Evolutionary conservation across 129 eudicot species (phyloP).

Genomic region (Pittosporum tobira): DNA sequence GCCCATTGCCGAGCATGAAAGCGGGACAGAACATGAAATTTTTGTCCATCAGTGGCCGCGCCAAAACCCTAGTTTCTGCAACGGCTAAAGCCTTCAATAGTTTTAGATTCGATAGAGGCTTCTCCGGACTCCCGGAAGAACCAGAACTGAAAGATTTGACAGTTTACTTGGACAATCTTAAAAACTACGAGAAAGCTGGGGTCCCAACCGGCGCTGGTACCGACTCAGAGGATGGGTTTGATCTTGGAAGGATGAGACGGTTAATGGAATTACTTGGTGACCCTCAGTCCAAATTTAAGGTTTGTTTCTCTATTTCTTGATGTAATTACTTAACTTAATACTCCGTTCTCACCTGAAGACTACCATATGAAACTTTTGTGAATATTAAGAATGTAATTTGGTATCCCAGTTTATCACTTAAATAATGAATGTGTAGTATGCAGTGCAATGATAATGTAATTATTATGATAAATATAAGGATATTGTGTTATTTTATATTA

Average conservation of each 20-base stretch:
- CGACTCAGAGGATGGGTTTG: slow-evolving; percentile 81
- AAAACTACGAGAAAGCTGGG: slow-evolving; percentile 78
- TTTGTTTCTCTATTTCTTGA: slow-evolving; percentile 1
- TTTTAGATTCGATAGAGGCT: slow-evolving; percentile 21
- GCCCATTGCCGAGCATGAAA: too few species aligned
- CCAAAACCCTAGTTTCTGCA: slow-evolving; percentile 2
- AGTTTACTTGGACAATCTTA: slow-evolving; percentile 58
- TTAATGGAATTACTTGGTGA: slow-evolving; percentile 67
- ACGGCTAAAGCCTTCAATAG: slow-evolving; percentile 1
- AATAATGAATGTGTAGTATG: too few species aligned
- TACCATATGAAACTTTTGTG: too few species aligned
- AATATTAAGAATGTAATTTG: too few species aligned
- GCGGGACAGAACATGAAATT: slow-evolving; percentile 17
- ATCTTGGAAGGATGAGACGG: slow-evolving; percentile 80
- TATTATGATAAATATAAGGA: too few species aligned
- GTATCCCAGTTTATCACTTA: too few species aligned
- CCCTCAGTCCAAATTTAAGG: slow-evolving; percentile 87
- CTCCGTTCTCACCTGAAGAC: too few species aligned
- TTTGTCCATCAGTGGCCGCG: neutral
- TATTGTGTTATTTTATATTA: too few species aligned
- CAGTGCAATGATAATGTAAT: too few species aligned
- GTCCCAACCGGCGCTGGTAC: slow-evolving; percentile 93
- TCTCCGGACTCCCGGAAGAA: slow-evolving; percentile 30
- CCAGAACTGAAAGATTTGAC: slow-evolving; percentile 47
- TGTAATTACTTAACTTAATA: neutral